Evolutionary conservation across 306 rosid species (phyloP), one percentile per base, ranked within the genome.

Genomic region (Malus asiatica): DNA sequence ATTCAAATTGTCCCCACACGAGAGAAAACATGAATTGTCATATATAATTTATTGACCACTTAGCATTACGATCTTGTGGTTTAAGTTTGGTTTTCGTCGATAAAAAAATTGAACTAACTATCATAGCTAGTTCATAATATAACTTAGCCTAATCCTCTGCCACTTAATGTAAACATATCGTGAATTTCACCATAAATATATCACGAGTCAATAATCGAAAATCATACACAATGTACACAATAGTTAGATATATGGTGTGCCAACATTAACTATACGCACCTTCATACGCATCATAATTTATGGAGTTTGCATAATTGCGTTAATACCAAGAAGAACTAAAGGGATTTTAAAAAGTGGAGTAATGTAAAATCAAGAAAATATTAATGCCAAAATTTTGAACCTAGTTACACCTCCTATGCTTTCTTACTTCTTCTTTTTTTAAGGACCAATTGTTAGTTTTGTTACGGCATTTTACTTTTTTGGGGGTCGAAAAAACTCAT

Each of bases 31-130:
- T 51, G 20, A 15, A 51, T 5, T 48, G 16, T 48, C 20, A 1
- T 4, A 5, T 48, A 48, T 48, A 51, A 5, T 2, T 16, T 51
- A 0, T 51, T 15, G 3, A 48, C 2, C 8, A 15, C 20, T 15
- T 0, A 48, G 3, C 18, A 48, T 48, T 48, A 48, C 3, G 3
- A 1, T 15, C 3, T 15, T 15, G 8, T 48, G 8, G 0, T 15
- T 15, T 5, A 48, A 0, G 1, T 15, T 15, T 1, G 8, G 2
- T 48, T 15, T 6, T 48, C 2, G 2, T 48, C 1, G 0, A 48
- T 10, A 12, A 10, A 2, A 10, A 42, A 0, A 2, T 42, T 9
- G 12, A 42, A 42, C 12, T 10, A 42, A 42, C 12, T 48, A 5
- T 6, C 2, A 48, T 48, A 18, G 0, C 55, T 48, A 48, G 7